Evolutionary conservation across 805 yeast genomes (phyloP).

Genomic region (Lipomyces kockii): DNA sequence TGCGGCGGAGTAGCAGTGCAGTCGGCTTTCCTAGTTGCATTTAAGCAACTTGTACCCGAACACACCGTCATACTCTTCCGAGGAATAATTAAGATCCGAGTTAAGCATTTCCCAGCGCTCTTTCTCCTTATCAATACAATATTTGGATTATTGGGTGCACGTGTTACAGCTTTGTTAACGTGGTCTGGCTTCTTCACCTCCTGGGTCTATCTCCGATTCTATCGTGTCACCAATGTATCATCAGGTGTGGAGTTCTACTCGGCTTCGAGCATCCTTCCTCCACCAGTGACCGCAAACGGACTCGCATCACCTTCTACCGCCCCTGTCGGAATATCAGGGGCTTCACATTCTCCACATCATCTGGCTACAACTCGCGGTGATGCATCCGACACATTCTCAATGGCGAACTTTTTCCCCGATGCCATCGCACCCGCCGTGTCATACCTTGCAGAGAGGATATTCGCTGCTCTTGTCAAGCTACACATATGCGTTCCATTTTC

Average conservation of each 20-base stretch:
- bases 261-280: slow-evolving; percentile 21
- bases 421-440: slow-evolving; percentile 45
- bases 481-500: slow-evolving; percentile 35
- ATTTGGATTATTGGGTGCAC: slow-evolving; percentile 42
- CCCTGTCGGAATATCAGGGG: not conserved
- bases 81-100: slow-evolving; percentile 51
- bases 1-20: slow-evolving; percentile 61
- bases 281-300: slow-evolving; percentile 26
- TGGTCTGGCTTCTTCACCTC: slow-evolving; percentile 61
- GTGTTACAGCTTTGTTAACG: slow-evolving; percentile 42
- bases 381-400: slow-evolving; percentile 85
- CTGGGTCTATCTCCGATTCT: slow-evolving; percentile 80
- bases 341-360: not conserved
- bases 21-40: slow-evolving; percentile 64
- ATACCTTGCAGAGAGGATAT: slow-evolving; percentile 16
- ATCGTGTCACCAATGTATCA: slow-evolving; percentile 35
- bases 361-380: slow-evolving; percentile 63
- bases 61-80: slow-evolving; percentile 58
- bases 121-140: slow-evolving; percentile 43
- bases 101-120: slow-evolving; percentile 51
- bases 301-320: not conserved
- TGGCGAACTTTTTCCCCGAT: slow-evolving; percentile 83
- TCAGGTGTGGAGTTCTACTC: slow-evolving; percentile 21
- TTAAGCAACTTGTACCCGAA: slow-evolving; percentile 69
- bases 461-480: slow-evolving; percentile 19